phyloP scores from a whole-genome alignment of 768 basidiomycete genomes.

The Leccinum barrowsii region DNA sequence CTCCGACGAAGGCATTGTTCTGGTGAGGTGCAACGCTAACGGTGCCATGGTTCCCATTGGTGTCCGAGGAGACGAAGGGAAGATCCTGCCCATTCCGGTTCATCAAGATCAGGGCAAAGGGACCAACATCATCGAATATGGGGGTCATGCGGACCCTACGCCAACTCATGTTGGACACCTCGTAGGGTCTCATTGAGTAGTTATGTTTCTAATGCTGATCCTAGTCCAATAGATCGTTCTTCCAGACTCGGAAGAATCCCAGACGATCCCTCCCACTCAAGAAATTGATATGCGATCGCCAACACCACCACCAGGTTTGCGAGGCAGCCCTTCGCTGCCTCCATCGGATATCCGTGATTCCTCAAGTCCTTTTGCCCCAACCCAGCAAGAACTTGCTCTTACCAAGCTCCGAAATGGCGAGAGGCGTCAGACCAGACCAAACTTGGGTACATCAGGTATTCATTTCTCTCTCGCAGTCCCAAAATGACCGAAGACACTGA shows the following conservation, averaged over 20 bases:
- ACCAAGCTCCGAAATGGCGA: conserved; percentile 16
- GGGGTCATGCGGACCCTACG: conserved; percentile 47
- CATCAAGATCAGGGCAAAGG: conserved; percentile 15
- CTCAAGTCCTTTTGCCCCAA: conserved; percentile 19
- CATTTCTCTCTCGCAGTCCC: conserved; percentile 15
- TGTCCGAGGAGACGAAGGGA: conserved; percentile 52
- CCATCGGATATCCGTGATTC: conserved; percentile 25
- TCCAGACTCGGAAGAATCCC: conserved; percentile 47
- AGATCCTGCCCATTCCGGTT: conserved; percentile 44
- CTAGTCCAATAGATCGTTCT: conserved; percentile 15
- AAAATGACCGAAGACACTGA: conserved; percentile 28
- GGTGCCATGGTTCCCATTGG: conserved; percentile 46
- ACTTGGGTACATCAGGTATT: conserved; percentile 47
- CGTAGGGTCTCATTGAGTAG: conserved; percentile 33
- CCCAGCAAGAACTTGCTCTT: conserved; percentile 14
- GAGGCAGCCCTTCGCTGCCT: conserved; percentile 21
- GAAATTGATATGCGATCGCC: conserved; percentile 25
- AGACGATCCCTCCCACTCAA: conserved; percentile 38
- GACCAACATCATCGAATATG: conserved; percentile 34
- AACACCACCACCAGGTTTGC: conserved; percentile 20
- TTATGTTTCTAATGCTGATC: conserved; percentile 1
- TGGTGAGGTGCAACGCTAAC: conserved; percentile 20
- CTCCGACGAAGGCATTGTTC: conserved; percentile 25
- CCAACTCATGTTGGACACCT: conserved; percentile 56
- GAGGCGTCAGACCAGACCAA: conserved; percentile 19